These are phyloP conservation scores for Mesotaenium endlicherianum DNA, from an alignment of 139 green algal genomes.

Conservation along the genomic window DNA sequence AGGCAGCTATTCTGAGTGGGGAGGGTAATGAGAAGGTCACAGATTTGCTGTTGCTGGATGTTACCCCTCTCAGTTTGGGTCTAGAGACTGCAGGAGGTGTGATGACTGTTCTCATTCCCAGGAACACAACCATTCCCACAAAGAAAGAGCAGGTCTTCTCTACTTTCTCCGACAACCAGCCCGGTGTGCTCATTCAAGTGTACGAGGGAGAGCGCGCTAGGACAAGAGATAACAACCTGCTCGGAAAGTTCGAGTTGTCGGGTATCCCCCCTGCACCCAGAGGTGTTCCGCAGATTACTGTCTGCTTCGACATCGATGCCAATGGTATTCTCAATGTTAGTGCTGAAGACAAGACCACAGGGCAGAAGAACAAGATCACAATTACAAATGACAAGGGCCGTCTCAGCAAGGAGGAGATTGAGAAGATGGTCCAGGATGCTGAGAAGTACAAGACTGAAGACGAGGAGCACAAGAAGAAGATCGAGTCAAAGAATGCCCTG, in stretches of 20 bases:
- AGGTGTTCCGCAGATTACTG: conserved; percentile 95
- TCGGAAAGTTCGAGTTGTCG: conserved; percentile 98
- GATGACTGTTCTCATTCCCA: conserved; percentile 89
- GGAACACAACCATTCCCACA: conserved; percentile 97
- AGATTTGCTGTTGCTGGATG: conserved; percentile 97
- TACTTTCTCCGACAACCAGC: conserved; percentile 99
- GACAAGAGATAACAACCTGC: conserved; percentile 94
- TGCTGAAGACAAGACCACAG: conserved; percentile 94
- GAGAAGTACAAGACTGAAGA: conserved; percentile 99
- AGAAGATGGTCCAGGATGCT: conserved; percentile 93
- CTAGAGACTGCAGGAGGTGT: conserved; percentile 92
- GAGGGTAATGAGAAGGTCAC: conserved; percentile 92
- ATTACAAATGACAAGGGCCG: conserved; percentile 99
- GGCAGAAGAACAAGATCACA: conserved; percentile 97
- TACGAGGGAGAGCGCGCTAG: conserved; percentile 89
- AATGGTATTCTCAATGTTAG: conserved; percentile 98
- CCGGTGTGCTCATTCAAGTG: conserved; percentile 93
- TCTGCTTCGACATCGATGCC: conserved; percentile 97
- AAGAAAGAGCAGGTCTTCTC: conserved; percentile 99
- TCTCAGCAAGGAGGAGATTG: conserved; percentile 97
- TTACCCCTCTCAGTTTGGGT: conserved; percentile 90
- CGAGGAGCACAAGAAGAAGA: conserved; percentile 84
- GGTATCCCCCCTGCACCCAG: conserved; percentile 95
- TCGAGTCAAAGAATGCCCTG: conserved; percentile 81
- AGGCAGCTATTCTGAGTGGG: conserved; percentile 92